These are phyloP conservation scores for Beauveria rudraprayagi DNA, from an alignment of 2,329 filamentous ascomycete species.

Conservation along the genomic window DNA sequence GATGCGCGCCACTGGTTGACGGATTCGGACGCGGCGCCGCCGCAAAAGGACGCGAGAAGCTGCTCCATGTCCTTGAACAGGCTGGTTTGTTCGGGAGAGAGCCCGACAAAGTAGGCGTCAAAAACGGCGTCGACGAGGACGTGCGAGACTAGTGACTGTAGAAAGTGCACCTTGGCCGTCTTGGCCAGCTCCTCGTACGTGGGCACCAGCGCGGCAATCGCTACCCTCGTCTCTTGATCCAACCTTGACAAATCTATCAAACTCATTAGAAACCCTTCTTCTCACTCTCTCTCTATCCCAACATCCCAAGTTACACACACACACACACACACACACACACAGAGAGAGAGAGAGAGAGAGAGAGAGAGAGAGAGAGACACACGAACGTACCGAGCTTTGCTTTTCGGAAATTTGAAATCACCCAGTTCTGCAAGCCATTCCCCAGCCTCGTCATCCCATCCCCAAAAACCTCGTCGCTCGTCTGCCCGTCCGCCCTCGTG, in stretches of 20 bases:
- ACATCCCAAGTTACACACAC: neutral
- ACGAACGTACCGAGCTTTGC: slow-evolving; percentile 42
- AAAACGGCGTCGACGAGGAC: slow-evolving; percentile 56
- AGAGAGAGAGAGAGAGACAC: too few species aligned
- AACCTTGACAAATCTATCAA: slow-evolving; percentile 35
- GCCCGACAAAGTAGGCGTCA: slow-evolving; percentile 53
- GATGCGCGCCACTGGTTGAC: slow-evolving; percentile 60
- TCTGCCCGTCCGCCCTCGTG: slow-evolving; percentile 52
- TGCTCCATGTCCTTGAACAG: slow-evolving; percentile 43
- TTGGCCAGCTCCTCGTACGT: slow-evolving; percentile 48
- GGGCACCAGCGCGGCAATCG: slow-evolving; percentile 44
- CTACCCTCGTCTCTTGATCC: slow-evolving; percentile 32
- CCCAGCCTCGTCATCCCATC: slow-evolving; percentile 54
- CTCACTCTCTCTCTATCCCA: neutral
- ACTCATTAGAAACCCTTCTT: slow-evolving; percentile 5
- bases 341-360: too few species aligned
- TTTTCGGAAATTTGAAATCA: slow-evolving; percentile 59
- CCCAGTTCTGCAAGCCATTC: slow-evolving; percentile 67
- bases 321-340: neutral
- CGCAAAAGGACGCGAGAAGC: slow-evolving; percentile 32
- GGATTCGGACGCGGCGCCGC: slow-evolving; percentile 33
- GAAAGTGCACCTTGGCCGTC: slow-evolving; percentile 50
- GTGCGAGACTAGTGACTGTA: slow-evolving; percentile 54
- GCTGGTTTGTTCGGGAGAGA: slow-evolving; percentile 44
- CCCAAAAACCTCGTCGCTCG: slow-evolving; percentile 58